Evolutionary conservation across 148 eudicot species (phyloP).

Genomic region (Arbutus unedo): DNA sequence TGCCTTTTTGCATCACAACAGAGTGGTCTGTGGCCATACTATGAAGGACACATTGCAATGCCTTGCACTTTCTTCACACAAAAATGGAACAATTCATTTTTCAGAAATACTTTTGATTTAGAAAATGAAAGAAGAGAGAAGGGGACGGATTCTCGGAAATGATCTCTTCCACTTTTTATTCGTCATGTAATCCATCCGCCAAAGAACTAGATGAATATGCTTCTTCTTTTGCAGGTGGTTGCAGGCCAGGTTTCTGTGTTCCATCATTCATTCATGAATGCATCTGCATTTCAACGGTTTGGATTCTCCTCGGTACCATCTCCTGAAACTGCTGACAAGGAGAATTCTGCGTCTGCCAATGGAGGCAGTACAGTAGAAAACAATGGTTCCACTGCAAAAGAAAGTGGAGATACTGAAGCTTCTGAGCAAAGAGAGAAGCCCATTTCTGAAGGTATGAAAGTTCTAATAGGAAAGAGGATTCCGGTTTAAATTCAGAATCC

Average conservation of each 20-base stretch:
- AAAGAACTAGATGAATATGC: background rate
- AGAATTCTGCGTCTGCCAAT: conserved; percentile 25
- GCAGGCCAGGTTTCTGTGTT: conserved; percentile 37
- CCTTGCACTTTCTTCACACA: background rate
- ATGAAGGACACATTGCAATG: background rate
- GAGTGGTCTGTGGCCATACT: background rate
- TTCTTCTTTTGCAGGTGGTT: conserved; percentile 29
- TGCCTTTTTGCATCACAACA: background rate
- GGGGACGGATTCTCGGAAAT: background rate
- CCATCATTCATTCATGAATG: conserved; percentile 26
- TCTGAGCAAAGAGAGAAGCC: conserved; percentile 29
- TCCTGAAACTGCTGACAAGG: conserved; percentile 48
- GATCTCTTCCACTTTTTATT: background rate
- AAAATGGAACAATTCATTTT: background rate
- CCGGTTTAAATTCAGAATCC: conserved; percentile 41
- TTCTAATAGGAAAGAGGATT: conserved; percentile 22
- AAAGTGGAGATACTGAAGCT: conserved; percentile 20
- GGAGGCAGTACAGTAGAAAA: conserved; percentile 28
- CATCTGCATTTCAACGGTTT: conserved; percentile 39
- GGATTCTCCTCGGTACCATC: conserved; percentile 79
- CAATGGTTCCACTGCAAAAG: conserved; percentile 32
- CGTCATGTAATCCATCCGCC: background rate
- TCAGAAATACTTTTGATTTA: background rate
- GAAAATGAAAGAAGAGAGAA: background rate
- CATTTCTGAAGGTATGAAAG: conserved; percentile 24